Evolutionary conservation across 2,329 filamentous ascomycete genomes (phyloP).

Genomic region (Phaeosphaeriaceae sp.): DNA sequence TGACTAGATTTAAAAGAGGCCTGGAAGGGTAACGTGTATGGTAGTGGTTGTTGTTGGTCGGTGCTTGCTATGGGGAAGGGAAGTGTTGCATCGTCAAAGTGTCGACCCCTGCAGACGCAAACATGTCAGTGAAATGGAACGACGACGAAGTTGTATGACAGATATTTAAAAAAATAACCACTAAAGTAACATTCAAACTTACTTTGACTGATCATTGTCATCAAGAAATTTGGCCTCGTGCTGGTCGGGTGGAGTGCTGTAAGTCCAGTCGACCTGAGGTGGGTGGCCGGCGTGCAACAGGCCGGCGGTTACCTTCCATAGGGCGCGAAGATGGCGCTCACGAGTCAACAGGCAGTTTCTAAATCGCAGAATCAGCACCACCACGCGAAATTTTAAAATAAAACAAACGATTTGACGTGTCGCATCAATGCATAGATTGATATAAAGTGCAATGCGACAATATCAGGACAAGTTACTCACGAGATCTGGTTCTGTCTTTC

Average conservation of each 20-base stretch:
- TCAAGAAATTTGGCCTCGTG: conserved; percentile 62
- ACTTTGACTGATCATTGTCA: conserved; percentile 64
- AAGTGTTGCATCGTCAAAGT: conserved; percentile 63
- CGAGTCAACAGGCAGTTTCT: conserved; percentile 49
- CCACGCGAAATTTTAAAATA: conserved; percentile 42
- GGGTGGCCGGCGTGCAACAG: conserved; percentile 60
- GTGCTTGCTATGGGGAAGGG: conserved; percentile 44
- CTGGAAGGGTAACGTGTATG: conserved; percentile 33
- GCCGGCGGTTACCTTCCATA: conserved; percentile 77
- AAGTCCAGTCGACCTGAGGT: conserved; percentile 62
- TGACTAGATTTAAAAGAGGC: conserved; percentile 21
- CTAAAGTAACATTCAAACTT: conserved; percentile 37
- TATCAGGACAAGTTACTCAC: conserved; percentile 48
- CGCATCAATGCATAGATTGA: conserved; percentile 39
- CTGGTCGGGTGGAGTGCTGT: conserved; percentile 60
- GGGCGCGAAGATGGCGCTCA: conserved; percentile 88
- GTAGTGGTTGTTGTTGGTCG: conserved; percentile 33
- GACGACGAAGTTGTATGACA: conserved; percentile 22
- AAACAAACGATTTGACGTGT: conserved; percentile 50
- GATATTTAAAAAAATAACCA: background rate
- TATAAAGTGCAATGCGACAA: conserved; percentile 39
- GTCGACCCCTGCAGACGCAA: conserved; percentile 56
- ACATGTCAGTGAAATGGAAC: conserved; percentile 38
- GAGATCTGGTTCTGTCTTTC: conserved; percentile 52
- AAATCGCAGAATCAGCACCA: conserved; percentile 45